These are phyloP conservation scores for Phytomonas francai DNA, from an alignment of 208 protist species.

Conservation along the genomic window DNA sequence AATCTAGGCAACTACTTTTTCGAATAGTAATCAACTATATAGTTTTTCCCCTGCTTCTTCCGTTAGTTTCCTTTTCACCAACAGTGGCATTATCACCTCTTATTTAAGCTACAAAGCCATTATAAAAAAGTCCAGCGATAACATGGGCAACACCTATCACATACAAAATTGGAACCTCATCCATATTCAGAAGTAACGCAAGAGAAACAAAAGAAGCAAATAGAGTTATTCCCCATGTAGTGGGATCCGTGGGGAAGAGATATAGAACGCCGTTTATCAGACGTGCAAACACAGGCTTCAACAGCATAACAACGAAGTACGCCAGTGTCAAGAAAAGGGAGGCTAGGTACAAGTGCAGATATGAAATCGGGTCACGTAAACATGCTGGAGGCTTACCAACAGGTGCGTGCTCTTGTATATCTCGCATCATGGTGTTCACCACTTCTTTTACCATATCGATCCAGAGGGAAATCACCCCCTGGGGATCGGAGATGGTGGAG, in stretches of 20 bases:
- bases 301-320: slow-evolving; percentile 33
- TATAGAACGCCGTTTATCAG: slow-evolving; percentile 22
- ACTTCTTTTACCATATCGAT: slow-evolving; percentile 16
- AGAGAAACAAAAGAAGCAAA: slow-evolving; percentile 20
- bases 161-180: slow-evolving; percentile 14
- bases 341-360: slow-evolving; percentile 28
- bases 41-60: not conserved
- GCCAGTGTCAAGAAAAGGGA: slow-evolving; percentile 27
- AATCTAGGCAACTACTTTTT: not conserved
- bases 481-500: slow-evolving; percentile 20
- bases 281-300: slow-evolving; percentile 26
- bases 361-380: slow-evolving; percentile 10
- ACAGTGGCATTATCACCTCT: not conserved
- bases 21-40: not conserved
- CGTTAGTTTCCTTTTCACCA: not conserved
- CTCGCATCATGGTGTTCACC: slow-evolving; percentile 7
- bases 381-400: slow-evolving; percentile 5
- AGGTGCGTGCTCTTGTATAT: slow-evolving; percentile 15
- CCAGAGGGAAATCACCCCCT: slow-evolving; percentile 16
- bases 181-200: slow-evolving; percentile 16
- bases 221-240: slow-evolving; percentile 51
- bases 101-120: slow-evolving; percentile 41
- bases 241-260: slow-evolving; percentile 56
- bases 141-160: slow-evolving; percentile 15
- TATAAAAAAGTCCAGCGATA: slow-evolving; percentile 33